phyloP scores from a whole-genome alignment of 306 rosid genomes.

The Quercus ilex region DNA sequence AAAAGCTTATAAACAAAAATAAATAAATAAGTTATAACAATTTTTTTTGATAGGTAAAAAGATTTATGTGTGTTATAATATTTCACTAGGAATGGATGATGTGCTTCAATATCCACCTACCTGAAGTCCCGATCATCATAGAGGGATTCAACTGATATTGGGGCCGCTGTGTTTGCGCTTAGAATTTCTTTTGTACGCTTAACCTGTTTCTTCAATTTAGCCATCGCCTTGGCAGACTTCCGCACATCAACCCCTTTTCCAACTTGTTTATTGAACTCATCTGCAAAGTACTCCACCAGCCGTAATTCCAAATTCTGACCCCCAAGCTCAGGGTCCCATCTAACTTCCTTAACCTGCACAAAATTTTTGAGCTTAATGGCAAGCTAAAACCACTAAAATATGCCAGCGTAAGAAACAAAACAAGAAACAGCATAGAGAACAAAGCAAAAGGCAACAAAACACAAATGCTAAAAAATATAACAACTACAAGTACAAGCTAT shows the following conservation, averaged over 20 bases:
- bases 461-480: too few relatives aligned
- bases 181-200: slow-evolving; percentile 96
- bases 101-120: slow-evolving; percentile 35
- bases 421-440: not conserved
- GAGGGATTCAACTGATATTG: slow-evolving; percentile 94
- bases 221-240: slow-evolving; percentile 88
- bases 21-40: not conserved
- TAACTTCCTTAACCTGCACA: slow-evolving; percentile 91
- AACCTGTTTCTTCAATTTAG: slow-evolving; percentile 95
- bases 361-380: slow-evolving; percentile 4
- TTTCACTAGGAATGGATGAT: not conserved
- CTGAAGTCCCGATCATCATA: slow-evolving; percentile 85
- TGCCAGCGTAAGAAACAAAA: not conserved
- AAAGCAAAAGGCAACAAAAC: not conserved
- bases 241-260: slow-evolving; percentile 89
- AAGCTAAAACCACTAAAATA: slow-evolving; percentile 10
- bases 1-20: not conserved
- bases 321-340: slow-evolving; percentile 90
- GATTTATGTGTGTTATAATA: too few relatives aligned
- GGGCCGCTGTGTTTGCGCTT: slow-evolving; percentile 92
- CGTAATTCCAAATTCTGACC: slow-evolving; percentile 87
- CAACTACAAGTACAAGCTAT: too few relatives aligned
- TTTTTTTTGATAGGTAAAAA: too few relatives aligned
- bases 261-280: slow-evolving; percentile 82
- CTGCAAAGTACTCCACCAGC: slow-evolving; percentile 86